Percentiles rank a stretch among this genome's conserved stretches.
phyloP scores from a whole-genome alignment of 495 filamentous ascomycete genomes.

The Copromyces sp. region DNA sequence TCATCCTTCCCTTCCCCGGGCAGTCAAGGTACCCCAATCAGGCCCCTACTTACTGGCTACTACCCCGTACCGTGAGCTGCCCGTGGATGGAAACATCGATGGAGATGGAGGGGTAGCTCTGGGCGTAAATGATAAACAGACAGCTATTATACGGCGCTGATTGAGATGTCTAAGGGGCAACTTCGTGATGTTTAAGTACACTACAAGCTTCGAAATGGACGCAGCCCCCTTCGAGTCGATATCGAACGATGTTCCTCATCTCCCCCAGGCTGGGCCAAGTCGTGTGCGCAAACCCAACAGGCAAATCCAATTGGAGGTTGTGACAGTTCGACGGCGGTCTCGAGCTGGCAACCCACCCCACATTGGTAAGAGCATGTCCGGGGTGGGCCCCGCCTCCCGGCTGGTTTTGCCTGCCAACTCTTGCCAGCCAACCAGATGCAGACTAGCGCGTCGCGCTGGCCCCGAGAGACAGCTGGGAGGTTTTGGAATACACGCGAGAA shows the following conservation, averaged over 20 bases:
- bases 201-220: not conserved
- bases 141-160: no score
- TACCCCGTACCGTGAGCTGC: not conserved
- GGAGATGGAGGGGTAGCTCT: not conserved
- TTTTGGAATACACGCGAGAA: slow-evolving; percentile 17
- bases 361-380: not conserved
- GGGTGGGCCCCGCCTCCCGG: not conserved
- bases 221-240: not conserved
- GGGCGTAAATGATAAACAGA: not conserved
- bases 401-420: slow-evolving; percentile 1
- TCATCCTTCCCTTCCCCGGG: not conserved
- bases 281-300: not conserved
- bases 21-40: not conserved
- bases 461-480: slow-evolving; percentile 1
- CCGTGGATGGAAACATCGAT: not conserved
- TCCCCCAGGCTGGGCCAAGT: not conserved
- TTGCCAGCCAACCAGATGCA: not conserved
- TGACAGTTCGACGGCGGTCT: not conserved
- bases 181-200: not conserved
- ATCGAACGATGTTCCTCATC: not conserved
- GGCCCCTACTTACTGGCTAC: not conserved
- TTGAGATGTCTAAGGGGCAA: not conserved
- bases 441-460: slow-evolving; percentile 15
- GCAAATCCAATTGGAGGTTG: not conserved
- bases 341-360: not conserved